Evolutionary conservation across 163 green algal species (phyloP), one percentile per base, ranked within the genome.

Genomic region (Smithsoniella earleae): DNA sequence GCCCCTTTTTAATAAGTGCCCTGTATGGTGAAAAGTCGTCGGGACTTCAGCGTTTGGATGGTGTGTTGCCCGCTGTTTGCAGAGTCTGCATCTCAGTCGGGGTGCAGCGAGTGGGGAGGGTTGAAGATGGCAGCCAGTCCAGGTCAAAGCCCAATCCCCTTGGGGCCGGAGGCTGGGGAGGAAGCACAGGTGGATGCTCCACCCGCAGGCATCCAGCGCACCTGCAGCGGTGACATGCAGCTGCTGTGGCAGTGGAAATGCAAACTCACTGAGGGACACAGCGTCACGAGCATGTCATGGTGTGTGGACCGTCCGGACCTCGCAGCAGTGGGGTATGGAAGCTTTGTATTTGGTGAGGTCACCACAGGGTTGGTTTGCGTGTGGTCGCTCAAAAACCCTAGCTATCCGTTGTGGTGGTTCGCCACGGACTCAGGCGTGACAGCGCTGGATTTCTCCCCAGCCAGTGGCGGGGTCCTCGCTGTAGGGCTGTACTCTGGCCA

Each of bases 401-500:
- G 77, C 25, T 85, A 88, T 66, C 90, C 89, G 1, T 66, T 90
- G 25, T 91, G 84, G 87, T 78, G 63, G 22, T 85, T 89, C 52
- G 22, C 74, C 34, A 89, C 84, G 13, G 69, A 74, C 22, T 78
- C 80, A 52, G 89, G 86, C 2, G 90, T 96, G 6, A 91, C 84
- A 16, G 75, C 85, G 0, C 75, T 96, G n/a, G 88, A 92, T 78
- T 96, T 91, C 46, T 87, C 85, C 6, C 66, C 52, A 0, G 75
- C 81, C 20, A 80, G 75, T 38, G 83, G 86, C n/a, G 85, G 87
- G 78, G 79, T 92, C n/a, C 80, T 96, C 36, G 90, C 85, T 0
- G 82, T 94, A 0, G 90, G 90, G 27, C 75, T 93, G 45, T 90
- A 92, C 74, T 79, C 92, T 72, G 90, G 90, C 66, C 88, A 76